Evolutionary conservation across 129 eudicot genomes (phyloP).

Genomic region (carrot (Daucus carota)): DH1_v3.0 NC_030382.2:35300001-35300500

Average conservation of each 20-base stretch:
- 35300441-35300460: not conserved
- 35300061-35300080: too few species aligned
- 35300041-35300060: too few species aligned
- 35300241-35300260: constrained; percentile 11
- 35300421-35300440: not conserved
- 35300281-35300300: not conserved
- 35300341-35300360: not conserved
- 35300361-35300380: not conserved
- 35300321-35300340: not conserved
- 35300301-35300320: constrained; percentile 7
- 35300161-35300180: not conserved
- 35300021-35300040: not conserved
- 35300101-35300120: constrained; percentile 16
- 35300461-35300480: not conserved
- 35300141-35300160: not conserved
- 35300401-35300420: not conserved
- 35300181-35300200: not conserved
- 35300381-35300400: not conserved
- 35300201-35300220: not conserved
- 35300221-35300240: not conserved
- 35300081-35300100: not conserved
- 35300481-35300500: not conserved
- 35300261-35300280: not conserved
- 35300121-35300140: not conserved
- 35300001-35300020: not conserved